These are phyloP conservation scores for Penicillium roqueforti DNA, from an alignment of 495 filamentous ascomycete genomes.

Conservation along the genomic window DNA sequence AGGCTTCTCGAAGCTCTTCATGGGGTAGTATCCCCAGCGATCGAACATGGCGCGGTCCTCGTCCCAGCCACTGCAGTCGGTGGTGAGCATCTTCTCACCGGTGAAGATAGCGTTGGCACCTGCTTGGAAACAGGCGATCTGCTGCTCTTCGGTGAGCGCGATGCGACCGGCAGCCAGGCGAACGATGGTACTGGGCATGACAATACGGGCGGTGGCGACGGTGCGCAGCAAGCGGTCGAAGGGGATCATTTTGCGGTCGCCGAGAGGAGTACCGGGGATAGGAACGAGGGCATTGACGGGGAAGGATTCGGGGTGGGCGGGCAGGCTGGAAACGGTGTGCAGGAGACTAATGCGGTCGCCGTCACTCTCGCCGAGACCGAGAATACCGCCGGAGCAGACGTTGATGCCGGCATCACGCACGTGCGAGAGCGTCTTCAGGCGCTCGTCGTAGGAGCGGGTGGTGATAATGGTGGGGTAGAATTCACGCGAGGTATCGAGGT, in stretches of 20 bases:
- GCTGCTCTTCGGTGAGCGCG: constrained; percentile 75
- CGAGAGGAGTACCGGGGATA: constrained; percentile 79
- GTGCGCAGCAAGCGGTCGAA: constrained; percentile 71
- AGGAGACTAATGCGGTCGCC: constrained; percentile 74
- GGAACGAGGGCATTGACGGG: constrained; percentile 83
- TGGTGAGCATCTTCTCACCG: constrained; percentile 89
- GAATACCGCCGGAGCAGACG: constrained; percentile 79
- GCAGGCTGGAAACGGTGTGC: constrained; percentile 70
- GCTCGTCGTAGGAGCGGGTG: constrained; percentile 78
- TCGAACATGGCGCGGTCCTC: constrained; percentile 78
- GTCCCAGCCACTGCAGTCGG: constrained; percentile 82
- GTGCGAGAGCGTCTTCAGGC: constrained; percentile 65
- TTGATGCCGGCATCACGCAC: constrained; percentile 80
- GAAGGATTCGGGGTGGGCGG: constrained; percentile 75
- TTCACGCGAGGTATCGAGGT: constrained; percentile 81
- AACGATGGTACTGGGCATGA: constrained; percentile 77
- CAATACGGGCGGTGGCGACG: constrained; percentile 70
- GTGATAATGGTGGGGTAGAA: constrained; percentile 79
- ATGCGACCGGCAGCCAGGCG: constrained; percentile 75
- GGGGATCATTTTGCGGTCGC: constrained; percentile 61
- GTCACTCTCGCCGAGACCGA: constrained; percentile 71
- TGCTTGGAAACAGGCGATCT: constrained; percentile 77
- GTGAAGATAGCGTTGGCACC: constrained; percentile 88
- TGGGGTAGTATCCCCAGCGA: constrained; percentile 68
- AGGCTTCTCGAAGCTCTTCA: constrained; percentile 52